phyloP scores from a whole-genome alignment of 257 asterid genomes.

The Jaltomata sinuosa region DNA sequence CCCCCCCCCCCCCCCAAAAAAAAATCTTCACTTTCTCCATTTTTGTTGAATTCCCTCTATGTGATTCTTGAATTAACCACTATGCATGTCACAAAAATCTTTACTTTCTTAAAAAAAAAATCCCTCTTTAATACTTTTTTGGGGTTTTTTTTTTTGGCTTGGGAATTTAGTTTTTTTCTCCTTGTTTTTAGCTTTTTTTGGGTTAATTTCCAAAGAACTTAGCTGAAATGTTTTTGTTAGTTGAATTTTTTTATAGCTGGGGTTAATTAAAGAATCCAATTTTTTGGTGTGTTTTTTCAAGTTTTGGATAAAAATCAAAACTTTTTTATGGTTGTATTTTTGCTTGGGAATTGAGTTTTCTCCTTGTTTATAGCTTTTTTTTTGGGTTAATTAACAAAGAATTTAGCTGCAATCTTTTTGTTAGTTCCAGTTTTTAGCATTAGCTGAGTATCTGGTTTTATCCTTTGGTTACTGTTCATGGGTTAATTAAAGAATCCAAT shows the following conservation, averaged over 20 bases:
- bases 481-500: neutral
- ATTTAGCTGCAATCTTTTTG: too few relatives aligned
- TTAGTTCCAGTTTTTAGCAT: neutral
- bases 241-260: too few relatives aligned
- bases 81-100: neutral
- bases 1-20: too few relatives aligned
- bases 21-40: neutral
- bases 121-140: neutral
- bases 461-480: neutral
- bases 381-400: neutral
- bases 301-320: too few relatives aligned
- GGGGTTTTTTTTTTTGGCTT: neutral
- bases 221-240: neutral
- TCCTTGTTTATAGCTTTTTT: neutral
- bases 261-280: too few relatives aligned
- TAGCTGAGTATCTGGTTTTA: neutral
- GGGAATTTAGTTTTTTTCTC: neutral
- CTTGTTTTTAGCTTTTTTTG: neutral
- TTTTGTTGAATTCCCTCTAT: neutral
- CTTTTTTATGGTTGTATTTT: neutral
- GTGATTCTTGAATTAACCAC: neutral
- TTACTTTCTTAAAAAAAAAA: too few relatives aligned
- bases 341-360: neutral
- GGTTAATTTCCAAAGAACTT: neutral
- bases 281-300: too few relatives aligned